Conservation (phyloP, 352 stramenopile genomes). For the Pythium plurisporium region DNA sequence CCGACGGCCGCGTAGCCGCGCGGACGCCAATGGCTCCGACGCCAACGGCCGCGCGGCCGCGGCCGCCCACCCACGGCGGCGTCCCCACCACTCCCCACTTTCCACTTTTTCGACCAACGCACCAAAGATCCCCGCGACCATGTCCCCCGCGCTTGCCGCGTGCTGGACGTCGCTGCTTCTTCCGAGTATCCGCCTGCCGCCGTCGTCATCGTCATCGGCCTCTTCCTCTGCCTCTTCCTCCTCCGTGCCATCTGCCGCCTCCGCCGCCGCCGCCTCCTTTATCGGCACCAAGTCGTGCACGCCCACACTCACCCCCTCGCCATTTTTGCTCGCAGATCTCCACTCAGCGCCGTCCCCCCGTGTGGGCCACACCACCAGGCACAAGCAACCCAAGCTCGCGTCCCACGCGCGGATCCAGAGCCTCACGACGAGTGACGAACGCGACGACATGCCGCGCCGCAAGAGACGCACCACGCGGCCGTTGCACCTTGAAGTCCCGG, state of each 20-base stretch:
- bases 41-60: background rate
- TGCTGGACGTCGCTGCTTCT: conserved; percentile 20
- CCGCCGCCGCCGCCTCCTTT: conserved; percentile 1
- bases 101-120: background rate
- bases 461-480: conserved; percentile 12
- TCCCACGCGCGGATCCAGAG: background rate
- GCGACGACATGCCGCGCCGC: conserved; percentile 20
- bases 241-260: background rate
- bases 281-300: conserved; percentile 8
- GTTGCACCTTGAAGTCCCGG: conserved; percentile 20
- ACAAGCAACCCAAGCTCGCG: conserved; percentile 13
- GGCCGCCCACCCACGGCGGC: background rate
- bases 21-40: conserved; percentile 7
- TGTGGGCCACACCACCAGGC: background rate
- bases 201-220: background rate
- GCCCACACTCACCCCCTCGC: conserved; percentile 13
- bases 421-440: conserved; percentile 6
- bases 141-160: conserved; percentile 14
- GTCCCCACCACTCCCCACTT: background rate
- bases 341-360: conserved; percentile 5
- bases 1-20: conserved; percentile 8
- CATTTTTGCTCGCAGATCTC: conserved; percentile 21
- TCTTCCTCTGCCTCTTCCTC: conserved; percentile 8
- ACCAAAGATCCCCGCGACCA: background rate
- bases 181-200: conserved; percentile 2